A percentile compares a stretch with the other conserved stretches of the same genome.
phyloP scores from a whole-genome alignment of 2,329 filamentous ascomycete species.

The Fulvia fulva region DNA sequence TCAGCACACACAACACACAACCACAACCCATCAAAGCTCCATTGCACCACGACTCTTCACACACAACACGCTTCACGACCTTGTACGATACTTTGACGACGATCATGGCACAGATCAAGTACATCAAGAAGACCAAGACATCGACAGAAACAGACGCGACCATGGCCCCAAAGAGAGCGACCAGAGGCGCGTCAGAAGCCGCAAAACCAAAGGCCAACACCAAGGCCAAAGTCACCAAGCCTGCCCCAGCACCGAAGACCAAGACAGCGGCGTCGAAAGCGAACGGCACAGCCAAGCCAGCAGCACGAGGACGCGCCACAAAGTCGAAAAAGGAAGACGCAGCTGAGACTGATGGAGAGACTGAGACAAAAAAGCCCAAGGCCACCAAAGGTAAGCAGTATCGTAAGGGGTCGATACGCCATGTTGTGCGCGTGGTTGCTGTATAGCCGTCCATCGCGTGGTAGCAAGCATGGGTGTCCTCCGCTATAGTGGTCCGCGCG shows the following conservation, averaged over 20 bases:
- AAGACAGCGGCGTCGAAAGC: conserved; percentile 26
- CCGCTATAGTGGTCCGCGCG: conserved; percentile 12
- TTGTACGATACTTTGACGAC: neutral
- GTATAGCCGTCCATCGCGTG: conserved; percentile 1
- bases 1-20: neutral
- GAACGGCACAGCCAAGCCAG: conserved; percentile 23
- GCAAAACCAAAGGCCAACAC: conserved; percentile 28
- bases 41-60: neutral
- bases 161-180: conserved; percentile 21
- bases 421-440: conserved; percentile 4
- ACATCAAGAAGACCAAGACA: conserved; percentile 26
- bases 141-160: conserved; percentile 17
- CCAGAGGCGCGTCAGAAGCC: conserved; percentile 8
- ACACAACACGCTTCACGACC: neutral
- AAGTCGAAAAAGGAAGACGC: conserved; percentile 14
- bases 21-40: neutral
- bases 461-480: conserved; percentile 15
- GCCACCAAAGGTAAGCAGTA: conserved; percentile 19
- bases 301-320: conserved; percentile 10
- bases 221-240: conserved; percentile 28
- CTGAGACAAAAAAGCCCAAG: conserved; percentile 19
- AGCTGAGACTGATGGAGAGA: conserved; percentile 16
- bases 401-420: neutral
- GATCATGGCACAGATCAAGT: conserved; percentile 30
- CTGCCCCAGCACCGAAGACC: conserved; percentile 7